These are phyloP conservation scores for Alternaria burnsii DNA, from an alignment of 2,329 filamentous ascomycete species.

Conservation along the genomic window DNA sequence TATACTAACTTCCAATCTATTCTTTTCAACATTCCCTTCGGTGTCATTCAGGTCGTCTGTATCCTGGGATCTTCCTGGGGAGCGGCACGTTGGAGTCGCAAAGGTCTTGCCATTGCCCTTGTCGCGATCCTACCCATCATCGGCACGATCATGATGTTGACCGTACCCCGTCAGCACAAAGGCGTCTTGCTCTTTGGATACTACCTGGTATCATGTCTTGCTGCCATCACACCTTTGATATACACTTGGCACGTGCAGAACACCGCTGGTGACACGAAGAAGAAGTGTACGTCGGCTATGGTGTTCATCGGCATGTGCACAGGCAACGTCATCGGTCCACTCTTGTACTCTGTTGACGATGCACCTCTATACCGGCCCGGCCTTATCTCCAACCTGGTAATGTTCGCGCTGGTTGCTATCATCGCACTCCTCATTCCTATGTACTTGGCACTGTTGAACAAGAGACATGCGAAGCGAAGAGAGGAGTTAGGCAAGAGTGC, in stretches of 20 bases:
- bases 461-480: conserved; percentile 41
- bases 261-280: conserved; percentile 50
- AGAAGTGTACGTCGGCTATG: conserved; percentile 48
- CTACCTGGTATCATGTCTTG: conserved; percentile 57
- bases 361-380: conserved; percentile 48
- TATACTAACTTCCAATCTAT: conserved; percentile 64
- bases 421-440: conserved; percentile 41
- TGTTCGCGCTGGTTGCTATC: conserved; percentile 44
- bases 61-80: conserved; percentile 62
- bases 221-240: conserved; percentile 48
- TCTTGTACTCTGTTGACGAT: conserved; percentile 46
- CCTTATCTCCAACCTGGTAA: conserved; percentile 44
- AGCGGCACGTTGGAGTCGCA: conserved; percentile 60
- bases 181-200: conserved; percentile 62
- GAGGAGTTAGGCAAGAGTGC: conserved; percentile 43
- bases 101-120: conserved; percentile 61
- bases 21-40: conserved; percentile 68
- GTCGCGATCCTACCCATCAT: conserved; percentile 62
- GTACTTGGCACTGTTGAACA: conserved; percentile 45
- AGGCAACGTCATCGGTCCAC: conserved; percentile 50
- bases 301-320: conserved; percentile 51
- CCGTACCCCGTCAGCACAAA: conserved; percentile 57
- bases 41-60: conserved; percentile 58
- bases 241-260: conserved; percentile 52
- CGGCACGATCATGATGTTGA: conserved; percentile 61